Evolutionary conservation across 768 basidiomycete species (phyloP).

Genomic region (Pleurotus eryngii): DNA sequence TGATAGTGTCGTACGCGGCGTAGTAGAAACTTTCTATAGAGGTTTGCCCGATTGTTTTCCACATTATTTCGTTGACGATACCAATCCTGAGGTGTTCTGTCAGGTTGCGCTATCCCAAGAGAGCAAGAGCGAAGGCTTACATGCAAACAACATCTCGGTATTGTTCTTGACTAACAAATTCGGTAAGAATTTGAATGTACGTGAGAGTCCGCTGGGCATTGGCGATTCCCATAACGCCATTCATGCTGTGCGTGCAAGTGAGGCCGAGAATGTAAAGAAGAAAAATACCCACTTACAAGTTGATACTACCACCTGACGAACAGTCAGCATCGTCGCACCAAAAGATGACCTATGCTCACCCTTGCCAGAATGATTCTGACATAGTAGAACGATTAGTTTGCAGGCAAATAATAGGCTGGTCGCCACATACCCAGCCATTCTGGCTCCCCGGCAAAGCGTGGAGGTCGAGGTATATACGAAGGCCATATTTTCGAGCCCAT

Average conservation of each 20-base stretch:
- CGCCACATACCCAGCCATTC: slow-evolving; percentile 66
- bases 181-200: slow-evolving; percentile 74
- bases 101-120: background rate
- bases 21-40: slow-evolving; percentile 40
- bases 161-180: slow-evolving; percentile 81
- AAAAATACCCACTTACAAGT: slow-evolving; percentile 39
- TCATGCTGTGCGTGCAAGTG: slow-evolving; percentile 34
- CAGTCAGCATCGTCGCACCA: slow-evolving; percentile 11
- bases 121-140: slow-evolving; percentile 26
- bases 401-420: background rate
- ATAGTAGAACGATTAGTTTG: background rate
- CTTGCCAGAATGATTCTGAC: slow-evolving; percentile 57
- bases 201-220: slow-evolving; percentile 85
- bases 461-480: slow-evolving; percentile 84
- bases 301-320: slow-evolving; percentile 51
- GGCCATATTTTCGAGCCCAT: slow-evolving; percentile 92
- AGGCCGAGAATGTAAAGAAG: slow-evolving; percentile 6
- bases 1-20: slow-evolving; percentile 44
- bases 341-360: background rate
- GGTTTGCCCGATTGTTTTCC: slow-evolving; percentile 51
- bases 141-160: slow-evolving; percentile 74
- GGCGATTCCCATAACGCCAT: slow-evolving; percentile 85
- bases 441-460: slow-evolving; percentile 72
- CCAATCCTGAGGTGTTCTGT: slow-evolving; percentile 34
- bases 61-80: slow-evolving; percentile 63